These are phyloP conservation scores for Lipomyces oligophaga DNA, from an alignment of 805 yeast genomes.

Conservation along the genomic window DNA sequence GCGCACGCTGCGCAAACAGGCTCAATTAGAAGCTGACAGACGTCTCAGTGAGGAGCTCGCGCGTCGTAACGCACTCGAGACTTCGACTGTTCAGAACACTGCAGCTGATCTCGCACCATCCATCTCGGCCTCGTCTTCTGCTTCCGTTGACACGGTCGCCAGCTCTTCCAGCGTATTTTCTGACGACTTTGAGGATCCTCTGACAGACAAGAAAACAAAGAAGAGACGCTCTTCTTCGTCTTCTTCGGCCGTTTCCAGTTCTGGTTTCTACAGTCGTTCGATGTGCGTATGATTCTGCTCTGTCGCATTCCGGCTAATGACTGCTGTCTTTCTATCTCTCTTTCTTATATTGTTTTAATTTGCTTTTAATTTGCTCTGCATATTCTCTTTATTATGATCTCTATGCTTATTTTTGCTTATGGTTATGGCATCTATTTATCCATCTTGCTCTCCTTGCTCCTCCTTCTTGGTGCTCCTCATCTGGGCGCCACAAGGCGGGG, in stretches of 20 bases:
- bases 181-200: conserved; percentile 1
- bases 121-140: neutral
- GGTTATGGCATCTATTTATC: too few relatives aligned
- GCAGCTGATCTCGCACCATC: conserved; percentile 1
- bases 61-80: conserved; percentile 2
- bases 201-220: conserved; percentile 4
- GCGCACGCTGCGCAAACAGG: conserved; percentile 5
- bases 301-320: neutral
- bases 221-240: conserved; percentile 14
- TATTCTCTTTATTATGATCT: neutral
- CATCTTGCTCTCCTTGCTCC: too few relatives aligned
- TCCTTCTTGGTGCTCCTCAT: too few relatives aligned
- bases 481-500: too few relatives aligned
- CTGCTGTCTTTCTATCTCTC: neutral
- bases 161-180: neutral
- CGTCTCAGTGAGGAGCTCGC: conserved; percentile 3
- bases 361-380: neutral
- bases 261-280: conserved; percentile 13
- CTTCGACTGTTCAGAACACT: neutral
- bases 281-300: conserved; percentile 2
- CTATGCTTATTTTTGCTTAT: neutral
- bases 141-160: too few relatives aligned
- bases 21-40: conserved; percentile 9
- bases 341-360: neutral
- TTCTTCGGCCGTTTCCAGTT: conserved; percentile 5